A percentile compares a stretch with the other conserved stretches of the same genome.
phyloP scores from a whole-genome alignment of 2,329 filamentous ascomycete species.

The Cercospora berteroae region DNA sequence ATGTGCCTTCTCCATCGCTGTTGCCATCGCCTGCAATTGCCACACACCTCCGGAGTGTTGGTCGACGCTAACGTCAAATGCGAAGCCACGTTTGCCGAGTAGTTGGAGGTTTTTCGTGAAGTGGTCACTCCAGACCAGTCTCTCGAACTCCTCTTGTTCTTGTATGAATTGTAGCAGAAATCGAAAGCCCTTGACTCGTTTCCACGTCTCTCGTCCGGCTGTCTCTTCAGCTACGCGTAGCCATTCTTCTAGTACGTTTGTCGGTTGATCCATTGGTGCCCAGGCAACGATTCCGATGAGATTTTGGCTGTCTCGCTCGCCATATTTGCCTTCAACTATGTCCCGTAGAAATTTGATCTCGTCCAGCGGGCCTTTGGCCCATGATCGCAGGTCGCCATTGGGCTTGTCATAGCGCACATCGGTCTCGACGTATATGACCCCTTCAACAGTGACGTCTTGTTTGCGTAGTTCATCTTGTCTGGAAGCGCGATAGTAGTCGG shows the following conservation, averaged over 20 bases:
- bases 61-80: constrained; percentile 84
- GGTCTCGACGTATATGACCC: constrained; percentile 80
- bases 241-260: constrained; percentile 62
- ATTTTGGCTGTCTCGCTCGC: constrained; percentile 48
- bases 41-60: constrained; percentile 70
- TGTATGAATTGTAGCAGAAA: constrained; percentile 68
- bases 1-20: constrained; percentile 53
- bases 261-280: constrained; percentile 74
- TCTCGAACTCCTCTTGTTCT: constrained; percentile 38
- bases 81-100: constrained; percentile 58
- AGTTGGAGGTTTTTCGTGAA: constrained; percentile 54
- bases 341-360: constrained; percentile 70
- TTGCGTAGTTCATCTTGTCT: constrained; percentile 42
- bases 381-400: constrained; percentile 41
- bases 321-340: constrained; percentile 59
- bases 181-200: constrained; percentile 71
- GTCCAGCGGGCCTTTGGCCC: constrained; percentile 66
- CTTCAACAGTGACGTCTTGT: constrained; percentile 40
- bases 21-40: constrained; percentile 46
- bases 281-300: constrained; percentile 75
- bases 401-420: constrained; percentile 56
- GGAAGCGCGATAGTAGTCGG: constrained; percentile 34
- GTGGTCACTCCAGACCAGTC: constrained; percentile 35
- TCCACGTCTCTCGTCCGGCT: constrained; percentile 62
- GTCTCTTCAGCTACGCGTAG: constrained; percentile 59